phyloP scores from a whole-genome alignment of 805 yeast species.

The Starmerella etchellsii region DNA sequence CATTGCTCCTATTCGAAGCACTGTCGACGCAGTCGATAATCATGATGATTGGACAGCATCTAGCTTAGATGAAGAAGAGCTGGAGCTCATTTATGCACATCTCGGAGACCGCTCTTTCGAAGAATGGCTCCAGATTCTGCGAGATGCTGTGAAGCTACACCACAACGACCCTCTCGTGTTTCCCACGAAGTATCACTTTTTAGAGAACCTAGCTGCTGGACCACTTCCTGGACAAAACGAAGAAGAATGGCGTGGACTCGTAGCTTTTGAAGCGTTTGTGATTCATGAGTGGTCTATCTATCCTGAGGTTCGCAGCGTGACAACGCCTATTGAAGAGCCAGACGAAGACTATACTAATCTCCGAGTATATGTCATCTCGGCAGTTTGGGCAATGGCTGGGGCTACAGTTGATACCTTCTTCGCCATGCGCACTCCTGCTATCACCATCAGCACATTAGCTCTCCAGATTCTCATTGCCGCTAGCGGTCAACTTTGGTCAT shows the following conservation, averaged over 20 bases:
- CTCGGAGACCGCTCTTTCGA: slow-evolving; percentile 24
- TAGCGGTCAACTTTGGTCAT: slow-evolving; percentile 35
- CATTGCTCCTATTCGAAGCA: neutral
- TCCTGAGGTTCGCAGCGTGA: slow-evolving; percentile 47
- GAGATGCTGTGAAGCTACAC: slow-evolving; percentile 32
- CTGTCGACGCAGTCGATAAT: neutral
- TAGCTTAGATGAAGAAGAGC: slow-evolving; percentile 9
- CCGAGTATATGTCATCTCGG: slow-evolving; percentile 39
- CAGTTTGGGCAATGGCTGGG: slow-evolving; percentile 41
- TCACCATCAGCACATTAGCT: slow-evolving; percentile 39
- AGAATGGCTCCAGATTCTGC: slow-evolving; percentile 33
- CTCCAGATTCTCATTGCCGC: slow-evolving; percentile 51
- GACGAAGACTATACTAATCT: slow-evolving; percentile 35
- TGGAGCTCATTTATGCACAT: slow-evolving; percentile 10
- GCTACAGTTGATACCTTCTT: slow-evolving; percentile 46
- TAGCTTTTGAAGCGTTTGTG: slow-evolving; percentile 33
- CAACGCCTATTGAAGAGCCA: slow-evolving; percentile 36
- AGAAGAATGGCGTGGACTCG: slow-evolving; percentile 18
- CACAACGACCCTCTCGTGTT: slow-evolving; percentile 39
- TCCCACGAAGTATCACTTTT: slow-evolving; percentile 27
- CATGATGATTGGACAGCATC: slow-evolving; percentile 3
- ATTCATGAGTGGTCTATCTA: slow-evolving; percentile 38
- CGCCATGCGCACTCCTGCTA: slow-evolving; percentile 42
- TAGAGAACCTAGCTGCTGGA: slow-evolving; percentile 23
- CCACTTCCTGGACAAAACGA: slow-evolving; percentile 7